Base-by-base conservation (phyloP, 202 grass and related monocot genomes). In the Digitaria exilis region DNA sequence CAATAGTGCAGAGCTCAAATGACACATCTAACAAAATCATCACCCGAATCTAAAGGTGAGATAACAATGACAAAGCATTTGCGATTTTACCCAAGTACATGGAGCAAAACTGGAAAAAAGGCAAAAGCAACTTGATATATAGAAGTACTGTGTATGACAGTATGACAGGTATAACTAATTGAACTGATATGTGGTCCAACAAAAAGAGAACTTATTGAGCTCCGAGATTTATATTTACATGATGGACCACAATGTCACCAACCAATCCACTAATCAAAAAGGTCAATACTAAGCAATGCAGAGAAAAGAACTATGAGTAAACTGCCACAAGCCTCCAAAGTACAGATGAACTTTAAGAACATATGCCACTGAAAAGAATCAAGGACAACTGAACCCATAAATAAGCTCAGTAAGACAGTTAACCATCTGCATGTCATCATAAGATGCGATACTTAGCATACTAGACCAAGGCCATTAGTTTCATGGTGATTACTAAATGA, bases 241-340 rank as follows among this genome's bases (percentile, higher is more conserved):
- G 62, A 90, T 84, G 84, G 80, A 87, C 84, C 89, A 87, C 89
- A 87, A 80, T 76, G 84, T 62, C 30, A 84, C 58, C 31, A 84
- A 90, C 64, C 57, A 76, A 87, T 65, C 58, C 45, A 58, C 57
- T 71, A 29, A 65, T 65, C 24, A 11, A 87, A 81, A 88, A 90
- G 34, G 51, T 65, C 45, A 87, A 63, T 35, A 76, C 35, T 65
- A 70, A 71, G 79, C 29, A 90, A 84, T 71, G 30, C 64, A 43
- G 19, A 57, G 74, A 74, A 87, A 90, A 41, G 70, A 15, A 69
- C 9, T 71, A 69, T 71, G 35, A 70, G 39, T 69, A 76, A 80
- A 90, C 76, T 51, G 32, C 9, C 48, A 90, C 64, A 71, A 65
- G 76, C 46, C 55, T 18, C 79, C 75, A 71, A 87, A 87, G 88